A percentile compares a stretch with the other conserved stretches of the same genome.
phyloP scores from a whole-genome alignment of 495 filamentous ascomycete genomes.

The Aspergillus baeticus region DNA sequence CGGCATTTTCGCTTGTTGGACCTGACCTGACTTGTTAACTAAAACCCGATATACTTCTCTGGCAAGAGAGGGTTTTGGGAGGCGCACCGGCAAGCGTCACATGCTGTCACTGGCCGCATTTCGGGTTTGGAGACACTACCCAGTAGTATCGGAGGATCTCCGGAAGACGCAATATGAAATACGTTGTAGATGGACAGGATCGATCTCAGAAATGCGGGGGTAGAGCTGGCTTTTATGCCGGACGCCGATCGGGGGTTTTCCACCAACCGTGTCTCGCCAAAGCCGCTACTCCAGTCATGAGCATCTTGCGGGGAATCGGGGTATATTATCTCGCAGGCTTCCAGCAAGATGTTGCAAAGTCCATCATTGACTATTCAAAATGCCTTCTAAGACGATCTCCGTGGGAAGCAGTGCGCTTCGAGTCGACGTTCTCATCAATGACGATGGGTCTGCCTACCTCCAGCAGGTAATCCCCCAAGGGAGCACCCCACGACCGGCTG shows the following conservation, averaged over 20 bases:
- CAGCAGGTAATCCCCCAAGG: slow-evolving; percentile 2
- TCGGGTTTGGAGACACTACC: neutral
- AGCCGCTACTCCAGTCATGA: neutral
- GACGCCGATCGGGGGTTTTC: slow-evolving; percentile 2
- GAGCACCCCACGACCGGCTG: neutral
- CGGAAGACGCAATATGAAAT: neutral
- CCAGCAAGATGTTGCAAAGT: neutral
- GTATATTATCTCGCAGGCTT: neutral
- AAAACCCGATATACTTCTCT: neutral
- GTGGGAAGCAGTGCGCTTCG: slow-evolving; percentile 2
- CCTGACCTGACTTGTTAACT: too few species aligned
- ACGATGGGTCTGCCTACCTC: slow-evolving; percentile 5
- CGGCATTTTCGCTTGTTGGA: neutral
- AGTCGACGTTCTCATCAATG: slow-evolving; percentile 6
- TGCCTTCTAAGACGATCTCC: slow-evolving; percentile 7
- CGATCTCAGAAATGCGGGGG: neutral
- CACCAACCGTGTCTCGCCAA: neutral
- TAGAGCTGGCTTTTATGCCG: neutral
- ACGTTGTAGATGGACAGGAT: neutral
- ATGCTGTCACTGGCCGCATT: neutral
- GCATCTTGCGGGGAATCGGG: neutral
- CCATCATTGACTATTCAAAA: neutral
- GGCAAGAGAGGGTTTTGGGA: too few species aligned
- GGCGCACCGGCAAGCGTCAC: neutral
- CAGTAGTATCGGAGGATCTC: neutral